phyloP scores from a whole-genome alignment of 306 rosid genomes.

The Vigna unguiculata region DNA sequence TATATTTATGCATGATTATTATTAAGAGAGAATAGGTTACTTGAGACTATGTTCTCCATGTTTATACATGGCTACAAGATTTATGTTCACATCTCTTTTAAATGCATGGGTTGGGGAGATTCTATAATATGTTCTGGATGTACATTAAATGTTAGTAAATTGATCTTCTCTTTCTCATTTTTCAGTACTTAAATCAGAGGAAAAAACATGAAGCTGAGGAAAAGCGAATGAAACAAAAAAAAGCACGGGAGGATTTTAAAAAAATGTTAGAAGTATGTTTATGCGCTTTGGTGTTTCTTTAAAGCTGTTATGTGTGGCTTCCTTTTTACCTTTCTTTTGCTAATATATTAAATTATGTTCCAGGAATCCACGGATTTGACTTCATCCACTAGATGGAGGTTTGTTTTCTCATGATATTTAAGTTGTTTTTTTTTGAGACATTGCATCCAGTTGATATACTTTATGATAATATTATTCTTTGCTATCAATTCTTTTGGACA shows the following conservation, averaged over 20 bases:
- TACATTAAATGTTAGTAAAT: constrained; percentile 16
- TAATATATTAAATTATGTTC: constrained; percentile 38
- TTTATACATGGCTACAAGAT: neutral
- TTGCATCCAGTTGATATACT: constrained; percentile 19
- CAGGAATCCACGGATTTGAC: constrained; percentile 87
- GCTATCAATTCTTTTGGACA: constrained; percentile 30
- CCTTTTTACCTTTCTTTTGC: constrained; percentile 45
- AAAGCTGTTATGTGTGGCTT: constrained; percentile 22
- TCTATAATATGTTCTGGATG: constrained; percentile 25
- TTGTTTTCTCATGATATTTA: constrained; percentile 42
- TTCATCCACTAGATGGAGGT: constrained; percentile 91
- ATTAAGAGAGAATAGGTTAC: constrained; percentile 5
- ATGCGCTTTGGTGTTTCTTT: constrained; percentile 38
- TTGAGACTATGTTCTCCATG: constrained; percentile 17
- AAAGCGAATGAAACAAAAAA: constrained; percentile 78
- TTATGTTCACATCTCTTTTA: constrained; percentile 21
- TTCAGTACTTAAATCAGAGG: constrained; percentile 75
- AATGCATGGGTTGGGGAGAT: constrained; percentile 10
- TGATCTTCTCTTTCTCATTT: constrained; percentile 37
- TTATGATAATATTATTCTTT: constrained; percentile 39
- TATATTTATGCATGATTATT: constrained; percentile 2
- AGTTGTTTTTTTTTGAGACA: neutral
- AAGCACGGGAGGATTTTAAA: constrained; percentile 83
- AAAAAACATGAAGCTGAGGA: constrained; percentile 89
- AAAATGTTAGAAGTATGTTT: constrained; percentile 89